phyloP scores from a whole-genome alignment of 179 eudicot genomes.

The Nepenthes alata region DNA sequence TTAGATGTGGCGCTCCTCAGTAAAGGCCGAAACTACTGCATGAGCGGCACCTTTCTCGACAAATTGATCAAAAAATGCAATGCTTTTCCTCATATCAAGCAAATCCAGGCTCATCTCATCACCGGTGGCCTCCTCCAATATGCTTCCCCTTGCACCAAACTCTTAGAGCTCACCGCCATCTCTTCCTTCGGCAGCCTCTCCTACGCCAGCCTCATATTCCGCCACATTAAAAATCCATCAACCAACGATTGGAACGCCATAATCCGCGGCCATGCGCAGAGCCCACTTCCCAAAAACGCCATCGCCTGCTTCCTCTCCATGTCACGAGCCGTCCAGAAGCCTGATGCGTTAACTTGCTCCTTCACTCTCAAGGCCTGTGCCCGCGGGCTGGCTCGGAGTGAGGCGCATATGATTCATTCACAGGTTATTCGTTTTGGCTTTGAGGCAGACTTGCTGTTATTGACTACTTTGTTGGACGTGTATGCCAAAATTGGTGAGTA shows the following conservation, averaged over 20 bases:
- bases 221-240: conserved; percentile 25
- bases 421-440: conserved; percentile 42
- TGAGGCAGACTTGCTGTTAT: conserved; percentile 31
- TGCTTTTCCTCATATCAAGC: conserved; percentile 42
- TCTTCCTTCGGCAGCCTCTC: conserved; percentile 34
- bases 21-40: too few relatives aligned
- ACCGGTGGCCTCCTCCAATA: conserved; percentile 40
- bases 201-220: conserved; percentile 43
- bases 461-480: conserved; percentile 53
- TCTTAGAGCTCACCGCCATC: conserved; percentile 50
- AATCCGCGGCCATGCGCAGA: conserved; percentile 52
- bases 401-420: conserved; percentile 39
- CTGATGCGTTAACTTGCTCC: conserved; percentile 74
- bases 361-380: conserved; percentile 76
- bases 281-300: conserved; percentile 34
- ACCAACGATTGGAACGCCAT: conserved; percentile 67
- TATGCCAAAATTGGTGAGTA: conserved; percentile 58
- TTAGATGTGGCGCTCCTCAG: too few relatives aligned
- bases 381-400: conserved; percentile 34
- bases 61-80: conserved; percentile 35
- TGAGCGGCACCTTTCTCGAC: conserved; percentile 15
- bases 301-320: conserved; percentile 28
- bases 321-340: conserved; percentile 26
- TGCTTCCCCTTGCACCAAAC: conserved; percentile 39
- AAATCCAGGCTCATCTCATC: conserved; percentile 53